These are phyloP conservation scores for Colletotrichum plurivorum DNA, from an alignment of 2,329 filamentous ascomycete species.

Conservation along the genomic window DNA sequence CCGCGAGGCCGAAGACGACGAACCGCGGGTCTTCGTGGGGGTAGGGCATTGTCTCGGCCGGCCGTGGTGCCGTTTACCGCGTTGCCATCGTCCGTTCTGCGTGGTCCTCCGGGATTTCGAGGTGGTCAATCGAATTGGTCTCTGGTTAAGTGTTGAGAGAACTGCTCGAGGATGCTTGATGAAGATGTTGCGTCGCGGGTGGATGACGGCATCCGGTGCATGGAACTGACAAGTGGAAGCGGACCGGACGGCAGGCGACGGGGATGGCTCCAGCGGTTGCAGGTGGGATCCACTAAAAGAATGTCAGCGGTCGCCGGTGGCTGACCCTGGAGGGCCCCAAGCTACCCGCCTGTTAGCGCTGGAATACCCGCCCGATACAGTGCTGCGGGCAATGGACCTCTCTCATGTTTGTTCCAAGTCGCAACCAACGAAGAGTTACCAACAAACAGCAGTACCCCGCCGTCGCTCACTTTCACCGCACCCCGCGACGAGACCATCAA, in stretches of 20 bases:
- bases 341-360: not conserved
- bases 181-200: constrained; percentile 5
- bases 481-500: not conserved
- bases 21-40: constrained; percentile 54
- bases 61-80: constrained; percentile 33
- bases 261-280: not conserved
- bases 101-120: constrained; percentile 7
- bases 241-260: constrained; percentile 17
- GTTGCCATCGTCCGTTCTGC: constrained; percentile 27
- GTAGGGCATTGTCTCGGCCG: constrained; percentile 57
- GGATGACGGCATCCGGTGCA: constrained; percentile 26
- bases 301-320: not conserved
- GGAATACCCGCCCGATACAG: constrained; percentile 16
- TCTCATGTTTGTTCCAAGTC: constrained; percentile 1
- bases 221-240: not conserved
- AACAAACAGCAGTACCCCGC: constrained; percentile 11
- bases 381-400: constrained; percentile 8
- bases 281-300: constrained; percentile 6
- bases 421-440: constrained; percentile 2
- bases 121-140: not conserved
- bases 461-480: constrained; percentile 16
- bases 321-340: not conserved
- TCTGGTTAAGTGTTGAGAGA: not conserved
- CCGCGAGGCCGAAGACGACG: constrained; percentile 55
- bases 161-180: not conserved